phyloP scores from a whole-genome alignment of 2,329 filamentous ascomycete genomes.

The Beauveria sp. region DNA sequence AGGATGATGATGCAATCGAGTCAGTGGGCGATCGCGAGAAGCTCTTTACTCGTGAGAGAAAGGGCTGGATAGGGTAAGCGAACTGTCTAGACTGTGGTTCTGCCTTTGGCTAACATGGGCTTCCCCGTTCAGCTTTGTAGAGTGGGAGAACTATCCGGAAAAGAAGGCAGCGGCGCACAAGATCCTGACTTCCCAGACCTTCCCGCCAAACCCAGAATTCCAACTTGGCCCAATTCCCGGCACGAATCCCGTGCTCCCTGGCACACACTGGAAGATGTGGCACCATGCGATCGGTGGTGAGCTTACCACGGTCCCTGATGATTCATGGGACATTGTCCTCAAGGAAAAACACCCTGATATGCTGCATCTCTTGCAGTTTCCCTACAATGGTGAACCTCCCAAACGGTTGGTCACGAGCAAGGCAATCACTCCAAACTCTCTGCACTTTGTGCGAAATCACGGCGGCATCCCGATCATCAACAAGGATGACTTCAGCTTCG shows the following conservation, averaged over 20 bases:
- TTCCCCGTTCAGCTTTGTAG: constrained; percentile 42
- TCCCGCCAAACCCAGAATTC: constrained; percentile 41
- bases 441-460: constrained; percentile 63
- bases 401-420: constrained; percentile 47
- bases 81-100: neutral
- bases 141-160: constrained; percentile 63
- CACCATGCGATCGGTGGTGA: constrained; percentile 39
- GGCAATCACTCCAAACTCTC: constrained; percentile 50
- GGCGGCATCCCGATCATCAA: constrained; percentile 63
- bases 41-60: constrained; percentile 20
- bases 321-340: constrained; percentile 48
- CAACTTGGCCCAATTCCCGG: constrained; percentile 46
- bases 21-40: constrained; percentile 28
- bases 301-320: constrained; percentile 42
- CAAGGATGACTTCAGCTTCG: constrained; percentile 42
- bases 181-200: constrained; percentile 28
- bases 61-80: constrained; percentile 27
- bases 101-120: neutral
- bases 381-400: constrained; percentile 56
- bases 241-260: constrained; percentile 50
- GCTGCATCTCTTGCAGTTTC: constrained; percentile 55
- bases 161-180: constrained; percentile 54
- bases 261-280: constrained; percentile 50
- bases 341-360: constrained; percentile 53
- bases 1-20: constrained; percentile 33